Base-by-base conservation (phyloP, 345 rosid species). In the Eucalyptus decipiens region DNA sequence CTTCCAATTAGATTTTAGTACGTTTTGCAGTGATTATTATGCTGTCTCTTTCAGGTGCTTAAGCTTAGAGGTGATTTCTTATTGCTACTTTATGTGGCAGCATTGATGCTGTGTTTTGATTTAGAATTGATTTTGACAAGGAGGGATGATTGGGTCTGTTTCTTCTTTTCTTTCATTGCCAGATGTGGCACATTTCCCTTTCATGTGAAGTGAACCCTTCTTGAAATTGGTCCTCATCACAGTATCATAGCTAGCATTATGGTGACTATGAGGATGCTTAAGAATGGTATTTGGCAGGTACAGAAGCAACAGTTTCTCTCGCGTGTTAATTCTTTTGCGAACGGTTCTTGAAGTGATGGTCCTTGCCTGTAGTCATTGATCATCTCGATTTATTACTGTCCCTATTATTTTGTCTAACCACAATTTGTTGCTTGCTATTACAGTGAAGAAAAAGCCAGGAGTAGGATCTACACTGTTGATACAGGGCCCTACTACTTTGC, bases 371-470 rank as follows among this genome's bases (percentile, higher is more conserved):
- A 65, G 62, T 26, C 45, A 48, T 87, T 56, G 86, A 14, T 26
- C 26, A 30, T 88, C 86, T 13, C 5, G 11, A 50, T 80, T 88
- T 87, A 15, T 67, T 72, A 15, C 30, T 37, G 85, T 40, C 45
- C 28, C 47, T 76, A 34, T 26, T 26, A 30, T 45, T 85, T 52
- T 37, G 26, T 67, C 40, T 32, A 18, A 24, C 62, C 43, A 34
- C 26, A 16, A 85, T 47, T 43, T 45, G 13, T 50, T 54, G 3
- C 15, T 37, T 76, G 34, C 16, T 56, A 26, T 60, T 47, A 47
- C 93, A 96, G 99, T 87, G 99, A 95, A 93, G 96, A 97, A 32
- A 98, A 96, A 92, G 99, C 99, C 23, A 95, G 98, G 90, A 96
- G 91, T 95, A 97, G 95, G 90, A 95, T 98, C 49, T 98, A 98